These are phyloP conservation scores for Boletus rufocinnamomeus DNA, from an alignment of 768 basidiomycete species.

Conservation along the genomic window DNA sequence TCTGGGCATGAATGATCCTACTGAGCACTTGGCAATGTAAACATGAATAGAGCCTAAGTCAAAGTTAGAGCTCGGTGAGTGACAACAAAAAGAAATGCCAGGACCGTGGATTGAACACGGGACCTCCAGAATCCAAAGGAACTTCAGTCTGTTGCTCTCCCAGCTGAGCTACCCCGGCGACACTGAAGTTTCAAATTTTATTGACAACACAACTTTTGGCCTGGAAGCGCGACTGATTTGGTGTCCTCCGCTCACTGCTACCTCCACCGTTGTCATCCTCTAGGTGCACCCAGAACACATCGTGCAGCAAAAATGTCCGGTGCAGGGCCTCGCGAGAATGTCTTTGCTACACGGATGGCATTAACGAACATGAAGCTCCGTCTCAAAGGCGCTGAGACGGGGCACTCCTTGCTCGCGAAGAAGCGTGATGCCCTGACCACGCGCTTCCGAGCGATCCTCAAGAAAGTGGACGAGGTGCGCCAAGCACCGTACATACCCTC, in stretches of 20 bases:
- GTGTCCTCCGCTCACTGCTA: neutral
- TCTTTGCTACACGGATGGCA: constrained; percentile 98
- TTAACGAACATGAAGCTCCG: constrained; percentile 89
- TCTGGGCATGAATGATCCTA: neutral
- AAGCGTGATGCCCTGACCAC: constrained; percentile 97
- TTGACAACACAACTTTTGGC: neutral
- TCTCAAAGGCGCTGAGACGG: constrained; percentile 90
- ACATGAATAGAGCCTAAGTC: neutral
- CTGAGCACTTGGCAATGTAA: neutral
- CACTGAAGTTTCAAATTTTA: fast-evolving
- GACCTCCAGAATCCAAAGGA: constrained; percentile 60
- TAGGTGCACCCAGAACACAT: neutral
- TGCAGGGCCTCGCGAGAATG: constrained; percentile 84
- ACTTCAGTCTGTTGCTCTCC: constrained; percentile 77
- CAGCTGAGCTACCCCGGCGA: constrained; percentile 71
- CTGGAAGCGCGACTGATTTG: neutral
- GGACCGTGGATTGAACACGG: constrained; percentile 79
- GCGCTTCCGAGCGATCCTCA: constrained; percentile 90
- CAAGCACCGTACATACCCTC: neutral
- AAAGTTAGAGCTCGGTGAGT: no score
- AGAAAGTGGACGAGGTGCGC: constrained; percentile 95
- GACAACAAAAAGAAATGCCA: constrained; percentile 46
- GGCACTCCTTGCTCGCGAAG: constrained; percentile 94
- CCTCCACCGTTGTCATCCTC: neutral
- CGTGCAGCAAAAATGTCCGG: constrained; percentile 72